Evolutionary conservation across 805 yeast genomes (phyloP), one percentile per base, ranked within the genome.

Genomic region (Starmerella powellii): DNA sequence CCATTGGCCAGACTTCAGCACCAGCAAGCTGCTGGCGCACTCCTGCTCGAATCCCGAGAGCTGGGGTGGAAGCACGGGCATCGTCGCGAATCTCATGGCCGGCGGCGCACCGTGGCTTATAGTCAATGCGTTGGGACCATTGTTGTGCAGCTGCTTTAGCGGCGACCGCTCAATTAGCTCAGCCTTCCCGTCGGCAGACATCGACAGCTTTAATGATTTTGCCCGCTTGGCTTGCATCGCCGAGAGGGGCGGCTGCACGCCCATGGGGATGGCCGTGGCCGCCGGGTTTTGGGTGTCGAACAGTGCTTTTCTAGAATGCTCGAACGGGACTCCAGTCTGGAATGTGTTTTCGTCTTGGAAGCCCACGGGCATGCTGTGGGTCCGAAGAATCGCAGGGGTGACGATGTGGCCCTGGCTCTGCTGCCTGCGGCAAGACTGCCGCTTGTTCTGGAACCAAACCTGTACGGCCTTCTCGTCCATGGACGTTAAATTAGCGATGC

Each of bases 401-500:
- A 20, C 12, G 8, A 26, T 20, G 30, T 27, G 27, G n/a, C 37
- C 43, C 8, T 24, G 30, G 37, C 46, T 42, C 41, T 42, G 41
- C 34, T 41, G 49, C 31, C 62, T 56, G 11, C 67, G 59, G 49
- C 80, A 63, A 29, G 87, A 72, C 63, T 88, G 96, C 61, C 98
- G 74, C 61, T 78, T 82, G 63, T 91, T 91, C 64, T 91, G 98
- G 65, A 91, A 91, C 98, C 98, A 91, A 49, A 88, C 85, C 65
- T 91, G 98, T 28, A 91, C 94, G 2, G 96, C 95, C 61, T 87
- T 85, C 61, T 87, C 96, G n/a, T 88, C 76, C 97, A 91, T 91
- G 52, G 77, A 78, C 31, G 91, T 93, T 50, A 68, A 73, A 24
- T 65, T 61, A 4, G 97, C 95, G 50, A 91, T 82, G 50, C 78